phyloP scores from a whole-genome alignment of 345 rosid genomes.

The Populus pruinosa region DNA sequence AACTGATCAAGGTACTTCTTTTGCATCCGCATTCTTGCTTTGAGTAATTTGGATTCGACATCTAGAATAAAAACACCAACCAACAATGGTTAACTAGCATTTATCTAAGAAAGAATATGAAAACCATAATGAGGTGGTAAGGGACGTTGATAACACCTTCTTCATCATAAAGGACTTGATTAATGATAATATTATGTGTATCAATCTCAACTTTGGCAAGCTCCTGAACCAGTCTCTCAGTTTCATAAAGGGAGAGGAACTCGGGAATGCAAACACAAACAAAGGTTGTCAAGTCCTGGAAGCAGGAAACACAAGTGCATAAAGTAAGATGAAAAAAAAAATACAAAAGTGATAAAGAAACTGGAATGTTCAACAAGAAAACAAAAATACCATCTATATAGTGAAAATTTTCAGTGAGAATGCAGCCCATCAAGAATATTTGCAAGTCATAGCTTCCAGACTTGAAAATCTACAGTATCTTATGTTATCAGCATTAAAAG shows the following conservation, averaged over 20 bases:
- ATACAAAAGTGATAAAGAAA: background rate
- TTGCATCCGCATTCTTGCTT: constrained; percentile 95
- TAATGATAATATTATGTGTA: constrained; percentile 90
- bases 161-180: constrained; percentile 87
- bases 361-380: background rate
- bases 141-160: constrained; percentile 50
- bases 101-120: constrained; percentile 3
- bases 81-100: background rate
- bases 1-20: constrained; percentile 97
- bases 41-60: constrained; percentile 86
- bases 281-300: constrained; percentile 94
- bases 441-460: background rate
- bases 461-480: background rate
- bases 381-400: background rate
- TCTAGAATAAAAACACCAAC: constrained; percentile 34
- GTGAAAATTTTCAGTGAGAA: background rate
- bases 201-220: constrained; percentile 98
- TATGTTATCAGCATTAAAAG: background rate
- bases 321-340: background rate
- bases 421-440: background rate
- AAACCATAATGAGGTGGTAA: background rate
- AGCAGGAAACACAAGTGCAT: constrained; percentile 14
- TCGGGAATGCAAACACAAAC: constrained; percentile 98
- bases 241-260: constrained; percentile 96
- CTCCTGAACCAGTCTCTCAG: constrained; percentile 97